Percentiles rank a stretch among this genome's conserved stretches.
Evolutionary conservation across 148 eudicot genomes (phyloP).

Genomic region (Nepenthes gracilis): DNA sequence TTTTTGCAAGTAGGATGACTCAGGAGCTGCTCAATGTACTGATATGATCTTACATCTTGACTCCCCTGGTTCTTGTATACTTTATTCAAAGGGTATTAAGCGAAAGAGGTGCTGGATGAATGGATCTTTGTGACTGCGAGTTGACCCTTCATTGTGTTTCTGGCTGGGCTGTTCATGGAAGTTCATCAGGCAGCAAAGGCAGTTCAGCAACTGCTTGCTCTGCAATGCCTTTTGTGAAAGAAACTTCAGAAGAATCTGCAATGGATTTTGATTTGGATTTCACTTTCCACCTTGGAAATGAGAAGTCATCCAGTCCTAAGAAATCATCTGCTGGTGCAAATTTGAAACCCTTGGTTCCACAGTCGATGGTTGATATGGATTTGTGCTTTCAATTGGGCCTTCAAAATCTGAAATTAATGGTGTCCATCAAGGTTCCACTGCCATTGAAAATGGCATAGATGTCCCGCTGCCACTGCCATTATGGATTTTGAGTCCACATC

Average conservation of each 20-base stretch:
- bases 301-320: slow-evolving; percentile 41
- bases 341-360: slow-evolving; percentile 13
- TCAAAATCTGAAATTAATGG: background rate
- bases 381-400: background rate
- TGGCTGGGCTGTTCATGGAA: slow-evolving; percentile 55
- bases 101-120: slow-evolving; percentile 42
- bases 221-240: slow-evolving; percentile 67
- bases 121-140: slow-evolving; percentile 18
- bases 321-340: slow-evolving; percentile 25
- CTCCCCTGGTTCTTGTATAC: slow-evolving; percentile 24
- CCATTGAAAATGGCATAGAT: background rate
- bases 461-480: background rate
- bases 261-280: slow-evolving; percentile 85
- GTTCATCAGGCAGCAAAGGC: slow-evolving; percentile 90
- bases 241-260: slow-evolving; percentile 69
- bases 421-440: background rate
- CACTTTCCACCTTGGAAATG: slow-evolving; percentile 66
- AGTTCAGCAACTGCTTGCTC: slow-evolving; percentile 81
- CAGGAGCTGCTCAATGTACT: slow-evolving; percentile 16
- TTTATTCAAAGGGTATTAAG: slow-evolving; percentile 46
- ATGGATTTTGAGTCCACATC: background rate
- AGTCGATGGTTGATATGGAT: slow-evolving; percentile 17
- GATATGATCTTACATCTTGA: slow-evolving; percentile 65
- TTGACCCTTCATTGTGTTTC: slow-evolving; percentile 35
- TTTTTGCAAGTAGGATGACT: slow-evolving; percentile 27